Evolutionary conservation across 495 filamentous ascomycete genomes (phyloP).

Genomic region (Penicillium odoratum): DNA sequence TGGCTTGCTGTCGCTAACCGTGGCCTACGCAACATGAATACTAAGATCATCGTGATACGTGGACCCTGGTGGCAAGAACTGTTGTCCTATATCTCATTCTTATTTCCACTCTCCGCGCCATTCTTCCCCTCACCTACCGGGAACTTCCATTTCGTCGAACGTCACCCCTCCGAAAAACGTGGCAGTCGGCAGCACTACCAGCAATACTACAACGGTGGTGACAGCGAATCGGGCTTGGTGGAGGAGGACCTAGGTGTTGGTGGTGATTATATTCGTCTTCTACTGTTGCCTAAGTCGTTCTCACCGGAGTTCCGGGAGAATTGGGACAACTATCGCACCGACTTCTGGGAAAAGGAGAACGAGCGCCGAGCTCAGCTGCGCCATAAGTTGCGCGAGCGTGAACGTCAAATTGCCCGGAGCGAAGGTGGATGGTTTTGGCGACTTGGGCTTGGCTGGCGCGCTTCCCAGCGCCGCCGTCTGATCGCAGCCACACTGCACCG

Average conservation of each 20-base stretch:
- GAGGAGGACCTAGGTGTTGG: constrained; percentile 86
- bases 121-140: constrained; percentile 61
- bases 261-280: constrained; percentile 85
- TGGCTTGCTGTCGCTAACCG: constrained; percentile 89
- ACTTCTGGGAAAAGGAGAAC: constrained; percentile 98
- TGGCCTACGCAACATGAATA: constrained; percentile 87
- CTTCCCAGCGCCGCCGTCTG: constrained; percentile 48
- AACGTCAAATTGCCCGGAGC: constrained; percentile 62
- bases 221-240: constrained; percentile 55
- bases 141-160: constrained; percentile 68
- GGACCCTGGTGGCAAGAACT: constrained; percentile 80
- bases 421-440: constrained; percentile 85
- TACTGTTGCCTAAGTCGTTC: constrained; percentile 92
- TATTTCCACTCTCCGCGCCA: constrained; percentile 71
- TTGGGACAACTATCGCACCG: constrained; percentile 89
- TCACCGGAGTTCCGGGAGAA: constrained; percentile 94
- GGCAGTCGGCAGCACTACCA: constrained; percentile 41
- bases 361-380: constrained; percentile 76
- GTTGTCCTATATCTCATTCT: constrained; percentile 65
- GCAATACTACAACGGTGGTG: constrained; percentile 42
- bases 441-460: constrained; percentile 59
- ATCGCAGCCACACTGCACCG: constrained; percentile 34
- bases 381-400: constrained; percentile 61
- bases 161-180: constrained; percentile 45
- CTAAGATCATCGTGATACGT: constrained; percentile 88